Percentiles rank a stretch among this genome's conserved stretches.
phyloP scores from a whole-genome alignment of 2,329 filamentous ascomycete species.

The Parasarocladium wereldwijsianum region DNA sequence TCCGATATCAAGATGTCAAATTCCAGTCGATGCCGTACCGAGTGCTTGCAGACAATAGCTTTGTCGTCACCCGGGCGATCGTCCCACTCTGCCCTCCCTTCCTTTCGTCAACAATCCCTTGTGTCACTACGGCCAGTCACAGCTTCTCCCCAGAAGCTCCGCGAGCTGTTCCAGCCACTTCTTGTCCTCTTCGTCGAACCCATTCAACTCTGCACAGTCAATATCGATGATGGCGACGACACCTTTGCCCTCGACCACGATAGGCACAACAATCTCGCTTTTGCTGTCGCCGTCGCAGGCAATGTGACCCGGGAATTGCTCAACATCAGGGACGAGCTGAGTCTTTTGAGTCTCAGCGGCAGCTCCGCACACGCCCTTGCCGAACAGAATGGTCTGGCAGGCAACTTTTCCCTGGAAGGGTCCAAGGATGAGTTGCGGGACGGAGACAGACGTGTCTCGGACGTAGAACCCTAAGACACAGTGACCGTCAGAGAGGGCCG shows the following conservation, averaged over 20 bases:
- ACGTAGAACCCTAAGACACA: constrained; percentile 56
- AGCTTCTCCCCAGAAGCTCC: constrained; percentile 38
- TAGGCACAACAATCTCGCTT: constrained; percentile 73
- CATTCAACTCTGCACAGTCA: constrained; percentile 52
- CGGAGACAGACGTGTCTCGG: constrained; percentile 32
- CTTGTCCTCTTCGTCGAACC: constrained; percentile 57
- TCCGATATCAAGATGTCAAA: no score
- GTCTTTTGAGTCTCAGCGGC: constrained; percentile 47
- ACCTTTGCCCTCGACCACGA: constrained; percentile 29
- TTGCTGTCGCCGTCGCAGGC: constrained; percentile 62
- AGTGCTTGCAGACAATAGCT: no score
- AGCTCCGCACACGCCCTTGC: constrained; percentile 60
- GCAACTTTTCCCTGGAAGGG: constrained; percentile 72
- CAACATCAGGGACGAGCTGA: constrained; percentile 56
- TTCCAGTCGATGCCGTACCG: no score
- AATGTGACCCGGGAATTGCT: constrained; percentile 65
- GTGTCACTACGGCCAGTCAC: constrained; percentile 40
- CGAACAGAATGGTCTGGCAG: constrained; percentile 63
- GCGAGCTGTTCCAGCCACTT: constrained; percentile 52
- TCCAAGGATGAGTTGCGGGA: constrained; percentile 52
- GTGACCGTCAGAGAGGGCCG: background rate
- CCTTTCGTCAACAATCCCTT: background rate
- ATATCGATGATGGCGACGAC: constrained; percentile 67
- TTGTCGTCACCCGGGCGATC: no score
- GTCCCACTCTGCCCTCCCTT: background rate